phyloP scores from a whole-genome alignment of 2,329 filamentous ascomycete genomes.

The Diaporthe citrichinensis region DNA sequence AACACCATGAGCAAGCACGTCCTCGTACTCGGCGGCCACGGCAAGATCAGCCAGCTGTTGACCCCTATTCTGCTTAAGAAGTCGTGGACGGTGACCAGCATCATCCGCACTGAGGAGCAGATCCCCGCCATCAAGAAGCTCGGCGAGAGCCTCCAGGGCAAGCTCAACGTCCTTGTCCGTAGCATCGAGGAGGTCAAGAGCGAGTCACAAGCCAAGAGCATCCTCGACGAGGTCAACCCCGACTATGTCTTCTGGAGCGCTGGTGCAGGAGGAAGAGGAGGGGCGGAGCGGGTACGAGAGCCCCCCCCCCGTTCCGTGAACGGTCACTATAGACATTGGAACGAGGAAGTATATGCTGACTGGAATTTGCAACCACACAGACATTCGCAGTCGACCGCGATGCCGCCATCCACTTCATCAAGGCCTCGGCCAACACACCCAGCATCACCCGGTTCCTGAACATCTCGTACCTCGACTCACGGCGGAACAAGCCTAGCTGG shows the following conservation, averaged over 20 bases:
- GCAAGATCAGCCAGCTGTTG: slow-evolving; percentile 81
- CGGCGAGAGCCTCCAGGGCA: slow-evolving; percentile 67
- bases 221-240: slow-evolving; percentile 72
- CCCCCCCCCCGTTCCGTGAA: too few species aligned
- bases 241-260: slow-evolving; percentile 80
- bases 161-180: slow-evolving; percentile 77
- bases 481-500: slow-evolving; percentile 67
- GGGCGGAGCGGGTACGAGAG: slow-evolving; percentile 64
- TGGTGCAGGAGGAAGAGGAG: slow-evolving; percentile 74
- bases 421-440: slow-evolving; percentile 68
- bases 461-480: slow-evolving; percentile 72
- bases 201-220: slow-evolving; percentile 70
- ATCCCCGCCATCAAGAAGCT: slow-evolving; percentile 74
- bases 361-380: slow-evolving; percentile 45
- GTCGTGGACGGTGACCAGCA: slow-evolving; percentile 82
- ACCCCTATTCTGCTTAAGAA: slow-evolving; percentile 82
- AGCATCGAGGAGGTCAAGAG: slow-evolving; percentile 80
- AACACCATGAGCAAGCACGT: slow-evolving; percentile 62
- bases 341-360: too few species aligned
- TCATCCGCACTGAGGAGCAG: slow-evolving; percentile 82
- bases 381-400: slow-evolving; percentile 74
- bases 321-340: too few species aligned
- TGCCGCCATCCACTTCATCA: slow-evolving; percentile 74
- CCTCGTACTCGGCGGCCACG: slow-evolving; percentile 85
- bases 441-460: slow-evolving; percentile 74